Conservation (phyloP, 1,139 yeast genomes). For the Keqinozyma sinolaborantium region DNA sequence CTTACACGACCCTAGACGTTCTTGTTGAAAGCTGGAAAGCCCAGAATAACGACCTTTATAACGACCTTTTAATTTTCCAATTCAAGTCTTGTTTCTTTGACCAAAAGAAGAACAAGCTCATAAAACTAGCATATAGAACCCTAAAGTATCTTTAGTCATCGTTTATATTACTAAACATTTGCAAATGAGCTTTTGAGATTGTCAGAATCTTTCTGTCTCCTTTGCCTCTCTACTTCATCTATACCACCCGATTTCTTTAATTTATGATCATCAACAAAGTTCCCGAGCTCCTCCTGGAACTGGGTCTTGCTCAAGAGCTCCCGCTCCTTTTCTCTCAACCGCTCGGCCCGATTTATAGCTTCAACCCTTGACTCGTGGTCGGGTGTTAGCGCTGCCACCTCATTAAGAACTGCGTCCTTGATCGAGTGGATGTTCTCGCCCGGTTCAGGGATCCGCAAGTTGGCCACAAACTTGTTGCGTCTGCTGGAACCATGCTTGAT, state of each 20-base stretch:
- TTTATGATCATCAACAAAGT: slow-evolving; percentile 73
- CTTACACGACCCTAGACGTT: slow-evolving; percentile 3
- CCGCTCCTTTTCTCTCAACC: slow-evolving; percentile 69
- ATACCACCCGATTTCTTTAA: slow-evolving; percentile 85
- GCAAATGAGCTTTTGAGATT: slow-evolving; percentile 52
- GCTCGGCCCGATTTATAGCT: slow-evolving; percentile 87
- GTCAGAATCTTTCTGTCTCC: slow-evolving; percentile 66
- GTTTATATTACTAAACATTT: slow-evolving; percentile 1
- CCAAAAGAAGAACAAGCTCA: background rate
- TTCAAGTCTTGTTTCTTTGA: background rate
- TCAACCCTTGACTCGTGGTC: slow-evolving; percentile 81
- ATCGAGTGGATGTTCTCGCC: slow-evolving; percentile 62
- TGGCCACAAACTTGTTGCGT: slow-evolving; percentile 36
- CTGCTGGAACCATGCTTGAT: slow-evolving; percentile 35
- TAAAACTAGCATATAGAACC: background rate
- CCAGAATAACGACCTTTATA: slow-evolving; percentile 1
- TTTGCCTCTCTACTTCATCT: slow-evolving; percentile 72
- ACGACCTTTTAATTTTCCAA: background rate
- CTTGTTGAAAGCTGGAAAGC: slow-evolving; percentile 4
- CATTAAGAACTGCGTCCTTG: slow-evolving; percentile 76
- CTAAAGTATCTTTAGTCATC: too few relatives aligned
- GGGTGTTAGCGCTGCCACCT: slow-evolving; percentile 76
- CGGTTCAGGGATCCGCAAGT: slow-evolving; percentile 56
- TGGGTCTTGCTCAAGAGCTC: slow-evolving; percentile 55
- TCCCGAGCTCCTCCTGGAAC: slow-evolving; percentile 85